phyloP scores from a whole-genome alignment of 2,329 filamentous ascomycete species.

The Colletotrichum liriopes region DNA sequence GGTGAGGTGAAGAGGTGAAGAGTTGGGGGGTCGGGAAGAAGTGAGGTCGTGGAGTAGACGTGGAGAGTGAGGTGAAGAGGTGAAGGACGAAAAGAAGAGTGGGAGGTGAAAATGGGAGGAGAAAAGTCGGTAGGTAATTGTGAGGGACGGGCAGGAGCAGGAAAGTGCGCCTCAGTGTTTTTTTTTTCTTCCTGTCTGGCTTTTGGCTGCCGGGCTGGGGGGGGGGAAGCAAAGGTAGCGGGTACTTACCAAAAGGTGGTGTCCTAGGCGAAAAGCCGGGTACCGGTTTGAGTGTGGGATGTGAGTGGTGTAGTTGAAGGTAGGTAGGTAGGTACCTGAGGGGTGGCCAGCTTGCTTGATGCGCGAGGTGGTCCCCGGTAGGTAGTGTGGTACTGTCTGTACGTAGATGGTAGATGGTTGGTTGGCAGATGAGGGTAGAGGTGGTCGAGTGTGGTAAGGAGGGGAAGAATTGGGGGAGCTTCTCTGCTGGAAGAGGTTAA shows the following conservation, averaged over 20 bases:
- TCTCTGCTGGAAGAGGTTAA: constrained; percentile 1
- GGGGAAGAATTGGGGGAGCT: constrained; percentile 2
- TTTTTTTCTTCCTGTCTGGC: constrained; percentile 26
- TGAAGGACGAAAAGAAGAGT: constrained; percentile 42
- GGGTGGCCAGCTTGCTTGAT: neutral
- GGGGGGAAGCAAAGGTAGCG: constrained; percentile 26
- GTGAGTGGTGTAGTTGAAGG: neutral
- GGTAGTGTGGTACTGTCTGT: neutral
- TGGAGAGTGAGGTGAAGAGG: constrained; percentile 46
- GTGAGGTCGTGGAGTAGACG: constrained; percentile 41
- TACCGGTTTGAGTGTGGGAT: neutral
- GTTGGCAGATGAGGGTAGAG: neutral
- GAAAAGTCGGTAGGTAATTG: constrained; percentile 46
- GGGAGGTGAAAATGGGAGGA: constrained; percentile 50
- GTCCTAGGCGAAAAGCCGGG: constrained; percentile 30
- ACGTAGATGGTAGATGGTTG: neutral
- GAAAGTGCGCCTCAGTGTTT: constrained; percentile 40
- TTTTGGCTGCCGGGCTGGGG: constrained; percentile 10
- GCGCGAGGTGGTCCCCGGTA: neutral
- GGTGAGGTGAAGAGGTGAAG: constrained; percentile 47
- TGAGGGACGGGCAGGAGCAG: constrained; percentile 46
- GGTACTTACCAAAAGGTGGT: constrained; percentile 38
- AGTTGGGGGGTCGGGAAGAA: constrained; percentile 45
- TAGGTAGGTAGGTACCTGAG: neutral
- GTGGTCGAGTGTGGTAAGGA: neutral